Conservation (phyloP, 2,329 filamentous ascomycete genomes). For the Zopfia rhizophila region DNA sequence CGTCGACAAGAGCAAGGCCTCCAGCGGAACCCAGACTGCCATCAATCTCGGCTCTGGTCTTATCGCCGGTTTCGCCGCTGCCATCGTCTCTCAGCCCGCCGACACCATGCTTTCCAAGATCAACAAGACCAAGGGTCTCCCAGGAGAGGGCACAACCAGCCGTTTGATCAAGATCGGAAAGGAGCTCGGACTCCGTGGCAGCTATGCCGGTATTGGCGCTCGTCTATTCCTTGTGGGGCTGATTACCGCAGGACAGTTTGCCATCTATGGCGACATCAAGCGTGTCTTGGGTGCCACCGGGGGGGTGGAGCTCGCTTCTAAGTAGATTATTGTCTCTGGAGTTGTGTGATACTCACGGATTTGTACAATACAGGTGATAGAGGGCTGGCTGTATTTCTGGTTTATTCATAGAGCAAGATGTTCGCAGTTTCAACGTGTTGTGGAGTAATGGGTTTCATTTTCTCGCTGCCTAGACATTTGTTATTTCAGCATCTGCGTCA, state of each 20-base stretch:
- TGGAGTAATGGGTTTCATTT: too few relatives aligned
- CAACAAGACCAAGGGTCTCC: slow-evolving; percentile 91
- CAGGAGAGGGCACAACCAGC: slow-evolving; percentile 83
- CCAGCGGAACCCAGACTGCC: slow-evolving; percentile 75
- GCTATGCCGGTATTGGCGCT: slow-evolving; percentile 83
- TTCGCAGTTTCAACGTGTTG: too few relatives aligned
- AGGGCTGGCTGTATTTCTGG: too few relatives aligned
- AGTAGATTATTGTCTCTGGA: too few relatives aligned
- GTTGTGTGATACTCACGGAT: too few relatives aligned
- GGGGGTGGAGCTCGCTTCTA: slow-evolving; percentile 62
- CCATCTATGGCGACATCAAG: slow-evolving; percentile 85
- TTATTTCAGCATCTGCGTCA: too few relatives aligned
- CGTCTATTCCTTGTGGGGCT: slow-evolving; percentile 75
- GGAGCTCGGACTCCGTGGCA: slow-evolving; percentile 83
- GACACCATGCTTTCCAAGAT: slow-evolving; percentile 96
- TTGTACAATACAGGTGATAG: too few relatives aligned
- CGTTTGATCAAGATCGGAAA: slow-evolving; percentile 88
- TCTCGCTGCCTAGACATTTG: too few relatives aligned
- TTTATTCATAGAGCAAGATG: too few relatives aligned
- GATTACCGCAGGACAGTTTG: slow-evolving; percentile 74
- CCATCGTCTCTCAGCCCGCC: slow-evolving; percentile 86
- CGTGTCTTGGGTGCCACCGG: slow-evolving; percentile 74
- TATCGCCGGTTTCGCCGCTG: slow-evolving; percentile 86
- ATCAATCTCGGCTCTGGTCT: slow-evolving; percentile 89
- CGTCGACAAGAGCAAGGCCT: slow-evolving; percentile 76